Percentiles rank a stretch among this genome's conserved stretches.
Conservation (phyloP, 2,329 filamentous ascomycete genomes). For the Ilyonectria robusta region DNA sequence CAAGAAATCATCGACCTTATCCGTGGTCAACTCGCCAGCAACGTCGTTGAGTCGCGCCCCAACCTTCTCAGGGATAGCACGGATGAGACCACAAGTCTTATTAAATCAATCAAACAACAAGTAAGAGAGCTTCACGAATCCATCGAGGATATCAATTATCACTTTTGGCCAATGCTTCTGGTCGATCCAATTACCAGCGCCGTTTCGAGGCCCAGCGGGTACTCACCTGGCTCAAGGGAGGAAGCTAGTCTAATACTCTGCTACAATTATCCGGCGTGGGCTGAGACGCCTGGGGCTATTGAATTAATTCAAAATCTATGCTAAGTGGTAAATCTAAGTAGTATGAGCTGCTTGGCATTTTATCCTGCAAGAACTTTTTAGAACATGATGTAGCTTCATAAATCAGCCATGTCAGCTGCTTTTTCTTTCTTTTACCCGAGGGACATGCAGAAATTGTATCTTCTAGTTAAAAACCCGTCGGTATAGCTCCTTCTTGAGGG, state of each 20-base stretch:
- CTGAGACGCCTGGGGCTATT: constrained; percentile 37
- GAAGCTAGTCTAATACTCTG: constrained; percentile 37
- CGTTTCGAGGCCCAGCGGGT: constrained; percentile 16
- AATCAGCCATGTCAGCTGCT: too few species aligned
- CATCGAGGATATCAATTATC: constrained; percentile 31
- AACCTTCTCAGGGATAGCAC: constrained; percentile 17
- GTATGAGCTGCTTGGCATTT: too few species aligned
- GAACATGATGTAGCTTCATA: too few species aligned
- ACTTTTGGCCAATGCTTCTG: constrained; percentile 40
- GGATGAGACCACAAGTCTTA: neutral
- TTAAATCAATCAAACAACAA: constrained; percentile 37
- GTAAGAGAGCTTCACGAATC: constrained; percentile 28
- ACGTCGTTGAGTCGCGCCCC: constrained; percentile 5
- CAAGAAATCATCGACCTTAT: constrained; percentile 43
- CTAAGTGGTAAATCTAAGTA: neutral
- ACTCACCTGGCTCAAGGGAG: constrained; percentile 20
- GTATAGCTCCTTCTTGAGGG: neutral
- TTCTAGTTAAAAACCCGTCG: too few species aligned
- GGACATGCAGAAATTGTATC: too few species aligned
- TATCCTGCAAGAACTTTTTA: too few species aligned
- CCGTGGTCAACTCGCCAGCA: constrained; percentile 31
- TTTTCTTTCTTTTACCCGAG: too few species aligned
- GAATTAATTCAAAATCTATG: constrained; percentile 15
- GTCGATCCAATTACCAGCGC: constrained; percentile 6
- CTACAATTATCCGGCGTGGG: constrained; percentile 32